Conservation (phyloP, 371 early-diverging fungal genomes). For the Mucor indicus region DNA sequence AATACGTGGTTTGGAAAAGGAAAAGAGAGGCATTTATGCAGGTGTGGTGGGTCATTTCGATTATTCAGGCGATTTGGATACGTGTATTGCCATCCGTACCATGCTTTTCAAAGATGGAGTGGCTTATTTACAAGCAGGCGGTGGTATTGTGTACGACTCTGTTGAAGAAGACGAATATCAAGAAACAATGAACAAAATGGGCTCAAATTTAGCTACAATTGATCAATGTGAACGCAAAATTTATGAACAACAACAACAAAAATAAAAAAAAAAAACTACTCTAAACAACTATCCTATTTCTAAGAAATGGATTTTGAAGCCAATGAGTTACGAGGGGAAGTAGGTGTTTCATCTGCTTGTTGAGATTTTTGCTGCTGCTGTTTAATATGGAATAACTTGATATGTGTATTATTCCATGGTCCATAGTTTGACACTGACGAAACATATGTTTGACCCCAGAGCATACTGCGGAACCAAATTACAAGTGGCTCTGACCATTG, state of each 20-base stretch:
- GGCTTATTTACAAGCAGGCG: slow-evolving; percentile 91
- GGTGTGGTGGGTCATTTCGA: slow-evolving; percentile 95
- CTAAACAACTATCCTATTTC: no score
- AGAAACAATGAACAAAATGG: slow-evolving; percentile 94
- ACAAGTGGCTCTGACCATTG: slow-evolving; percentile 57
- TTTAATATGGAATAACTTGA: slow-evolving; percentile 59
- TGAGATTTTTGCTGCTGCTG: slow-evolving; percentile 12
- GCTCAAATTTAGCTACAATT: slow-evolving; percentile 85
- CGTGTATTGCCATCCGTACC: slow-evolving; percentile 96
- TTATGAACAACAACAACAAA: slow-evolving; percentile 38
- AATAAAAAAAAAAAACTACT: no score
- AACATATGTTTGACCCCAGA: slow-evolving; percentile 67
- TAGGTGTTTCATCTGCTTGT: no score
- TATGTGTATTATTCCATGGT: slow-evolving; percentile 63
- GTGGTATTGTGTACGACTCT: slow-evolving; percentile 95
- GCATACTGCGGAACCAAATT: slow-evolving; percentile 65
- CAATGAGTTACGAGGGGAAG: no score
- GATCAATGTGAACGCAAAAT: slow-evolving; percentile 72
- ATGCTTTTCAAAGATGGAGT: slow-evolving; percentile 95
- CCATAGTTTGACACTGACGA: slow-evolving; percentile 51
- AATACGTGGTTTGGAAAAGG: slow-evolving; percentile 83
- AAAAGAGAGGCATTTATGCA: slow-evolving; percentile 94
- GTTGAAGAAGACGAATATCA: slow-evolving; percentile 89
- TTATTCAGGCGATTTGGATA: slow-evolving; percentile 90
- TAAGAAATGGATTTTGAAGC: no score